Percentiles rank a stretch among this genome's conserved stretches.
Evolutionary conservation across 495 filamentous ascomycete species (phyloP).

Genomic region (Podospora fimiseda): DNA sequence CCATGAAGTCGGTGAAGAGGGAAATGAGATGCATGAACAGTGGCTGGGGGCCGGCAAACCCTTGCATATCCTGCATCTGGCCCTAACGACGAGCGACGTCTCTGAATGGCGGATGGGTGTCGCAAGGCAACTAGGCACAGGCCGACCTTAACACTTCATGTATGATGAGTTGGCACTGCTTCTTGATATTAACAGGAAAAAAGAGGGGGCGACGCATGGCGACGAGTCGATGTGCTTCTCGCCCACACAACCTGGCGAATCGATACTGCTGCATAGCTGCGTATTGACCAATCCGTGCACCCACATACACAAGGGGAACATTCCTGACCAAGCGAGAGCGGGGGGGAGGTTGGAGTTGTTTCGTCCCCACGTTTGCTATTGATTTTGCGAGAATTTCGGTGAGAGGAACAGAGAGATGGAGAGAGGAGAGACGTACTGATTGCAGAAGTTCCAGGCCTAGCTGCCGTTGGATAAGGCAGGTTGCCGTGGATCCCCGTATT

Average conservation of each 20-base stretch:
- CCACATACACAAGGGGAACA: not conserved
- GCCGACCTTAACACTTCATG: slow-evolving; percentile 59
- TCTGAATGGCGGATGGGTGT: slow-evolving; percentile 29
- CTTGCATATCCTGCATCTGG: slow-evolving; percentile 37
- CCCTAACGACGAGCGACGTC: slow-evolving; percentile 29
- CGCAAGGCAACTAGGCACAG: slow-evolving; percentile 44
- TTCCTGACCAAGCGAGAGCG: slow-evolving; percentile 17
- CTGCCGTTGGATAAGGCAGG: too few relatives aligned
- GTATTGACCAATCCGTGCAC: slow-evolving; percentile 5
- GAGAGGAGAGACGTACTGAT: too few relatives aligned
- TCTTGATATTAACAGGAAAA: slow-evolving; percentile 51
- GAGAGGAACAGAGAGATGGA: too few relatives aligned
- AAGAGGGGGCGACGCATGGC: slow-evolving; percentile 14
- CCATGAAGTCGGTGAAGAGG: slow-evolving; percentile 53
- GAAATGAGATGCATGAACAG: slow-evolving; percentile 53
- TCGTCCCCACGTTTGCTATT: not conserved
- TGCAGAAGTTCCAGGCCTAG: too few relatives aligned
- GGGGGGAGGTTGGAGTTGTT: slow-evolving; percentile 5
- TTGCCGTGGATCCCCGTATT: too few relatives aligned
- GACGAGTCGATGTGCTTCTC: slow-evolving; percentile 6
- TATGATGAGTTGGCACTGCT: slow-evolving; percentile 86
- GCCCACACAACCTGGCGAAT: slow-evolving; percentile 9
- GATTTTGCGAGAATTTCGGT: too few relatives aligned
- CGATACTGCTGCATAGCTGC: not conserved
- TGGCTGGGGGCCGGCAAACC: slow-evolving; percentile 39